These are phyloP conservation scores for Tylopilus balloui DNA, from an alignment of 768 basidiomycete genomes.

Conservation along the genomic window DNA sequence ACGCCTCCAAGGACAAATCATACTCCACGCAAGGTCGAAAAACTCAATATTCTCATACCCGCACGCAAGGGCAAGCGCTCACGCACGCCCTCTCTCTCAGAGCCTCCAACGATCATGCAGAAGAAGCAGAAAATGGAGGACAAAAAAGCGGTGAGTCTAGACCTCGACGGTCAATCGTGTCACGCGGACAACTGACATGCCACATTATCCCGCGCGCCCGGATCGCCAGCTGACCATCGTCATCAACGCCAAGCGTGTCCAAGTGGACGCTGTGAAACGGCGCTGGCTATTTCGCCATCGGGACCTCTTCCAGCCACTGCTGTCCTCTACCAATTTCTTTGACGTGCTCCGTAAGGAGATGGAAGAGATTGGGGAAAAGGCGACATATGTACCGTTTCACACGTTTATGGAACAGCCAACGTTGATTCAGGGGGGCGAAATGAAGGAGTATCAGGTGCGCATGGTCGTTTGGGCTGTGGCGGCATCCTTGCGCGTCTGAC, in stretches of 20 bases:
- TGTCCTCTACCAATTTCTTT: conserved; percentile 41
- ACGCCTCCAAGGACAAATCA: conserved; percentile 21
- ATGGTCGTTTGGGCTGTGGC: conserved; percentile 4
- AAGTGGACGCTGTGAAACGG: conserved; percentile 39
- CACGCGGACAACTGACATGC: background rate
- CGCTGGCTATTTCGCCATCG: conserved; percentile 45
- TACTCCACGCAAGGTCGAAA: background rate
- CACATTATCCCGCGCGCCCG: background rate
- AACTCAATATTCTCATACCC: conserved; percentile 13
- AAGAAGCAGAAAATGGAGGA: conserved; percentile 34
- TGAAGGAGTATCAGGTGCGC: conserved; percentile 69
- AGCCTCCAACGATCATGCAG: background rate
- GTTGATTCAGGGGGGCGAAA: conserved; percentile 49
- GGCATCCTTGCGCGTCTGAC: too few species aligned
- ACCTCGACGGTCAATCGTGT: background rate
- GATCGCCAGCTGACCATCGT: conserved; percentile 38
- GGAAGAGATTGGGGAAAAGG: conserved; percentile 25
- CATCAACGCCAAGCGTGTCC: conserved; percentile 34
- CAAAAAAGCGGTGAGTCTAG: conserved; percentile 38
- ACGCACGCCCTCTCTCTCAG: conserved; percentile 9
- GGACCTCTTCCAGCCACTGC: conserved; percentile 43
- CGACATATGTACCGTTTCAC: conserved; percentile 34
- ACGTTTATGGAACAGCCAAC: conserved; percentile 44
- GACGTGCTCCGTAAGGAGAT: conserved; percentile 32
- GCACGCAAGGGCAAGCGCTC: conserved; percentile 16